Conservation (phyloP, 1,284 basidiomycete genomes). For the Malassezia japonica region DNA sequence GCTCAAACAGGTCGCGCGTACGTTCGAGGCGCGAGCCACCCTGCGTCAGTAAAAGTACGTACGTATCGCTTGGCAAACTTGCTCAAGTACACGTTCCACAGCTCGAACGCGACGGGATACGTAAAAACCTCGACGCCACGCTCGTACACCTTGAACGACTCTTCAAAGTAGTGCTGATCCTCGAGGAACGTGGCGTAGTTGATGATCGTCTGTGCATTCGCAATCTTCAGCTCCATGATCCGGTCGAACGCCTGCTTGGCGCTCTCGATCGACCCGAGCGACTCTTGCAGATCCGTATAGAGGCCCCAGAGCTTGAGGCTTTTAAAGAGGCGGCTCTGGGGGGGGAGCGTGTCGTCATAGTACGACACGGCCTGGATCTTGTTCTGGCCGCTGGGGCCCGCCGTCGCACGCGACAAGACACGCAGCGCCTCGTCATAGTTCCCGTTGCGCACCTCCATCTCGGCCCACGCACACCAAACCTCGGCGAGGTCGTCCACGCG, state of each 20-base stretch:
- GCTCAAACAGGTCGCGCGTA: slow-evolving; percentile 90
- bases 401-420: slow-evolving; percentile 86
- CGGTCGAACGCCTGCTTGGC: slow-evolving; percentile 91
- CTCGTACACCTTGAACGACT: slow-evolving; percentile 97
- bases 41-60: background rate
- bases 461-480: slow-evolving; percentile 98
- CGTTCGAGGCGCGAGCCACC: slow-evolving; percentile 89
- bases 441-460: slow-evolving; percentile 91
- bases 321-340: slow-evolving; percentile 87
- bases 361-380: slow-evolving; percentile 71
- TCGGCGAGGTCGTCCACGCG: slow-evolving; percentile 96
- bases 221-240: slow-evolving; percentile 91
- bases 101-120: slow-evolving; percentile 93
- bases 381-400: slow-evolving; percentile 65
- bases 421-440: slow-evolving; percentile 91
- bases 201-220: slow-evolving; percentile 86
- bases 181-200: slow-evolving; percentile 96
- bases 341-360: slow-evolving; percentile 83
- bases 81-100: slow-evolving; percentile 97
- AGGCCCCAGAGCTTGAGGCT: slow-evolving; percentile 98
- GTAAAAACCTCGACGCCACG: slow-evolving; percentile 94
- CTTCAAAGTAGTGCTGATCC: slow-evolving; percentile 95
- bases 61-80: slow-evolving; percentile 90
- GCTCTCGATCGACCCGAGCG: slow-evolving; percentile 82
- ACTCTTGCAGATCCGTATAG: slow-evolving; percentile 94